Base-by-base conservation (phyloP, 805 yeast species). In the Monosporozyma siamensis region DNA sequence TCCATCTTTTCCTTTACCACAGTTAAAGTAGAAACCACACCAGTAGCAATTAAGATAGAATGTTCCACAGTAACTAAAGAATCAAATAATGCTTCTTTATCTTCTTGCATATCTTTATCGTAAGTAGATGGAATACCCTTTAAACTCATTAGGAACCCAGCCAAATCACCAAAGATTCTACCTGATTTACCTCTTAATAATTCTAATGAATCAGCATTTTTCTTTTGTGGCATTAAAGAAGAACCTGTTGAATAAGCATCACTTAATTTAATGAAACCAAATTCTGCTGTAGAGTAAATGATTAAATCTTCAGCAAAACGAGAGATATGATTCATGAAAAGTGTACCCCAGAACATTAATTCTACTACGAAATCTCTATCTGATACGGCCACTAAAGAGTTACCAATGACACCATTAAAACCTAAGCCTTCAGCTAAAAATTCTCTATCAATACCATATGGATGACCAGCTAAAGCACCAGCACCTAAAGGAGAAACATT, bases 181-280 rank as follows among this genome's bases (percentile, higher is more conserved):
- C 99, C 99, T 9, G 94, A 80, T 68, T 92, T 92, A 46, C 99
- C 99, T 66, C 99, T 78, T 59, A 94, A 74, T 48, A 92, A 74
- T 69, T 92, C 99, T 52, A 92, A 71, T 23, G 95, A 85, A 64
- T 92, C 99, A 3, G 98, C 96, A 68, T 92, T 92, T 67, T 92
- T 92, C 79, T 92, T 92, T 67, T 92, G 98, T 20, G 99, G 99
- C 99, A 92, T 92, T 60, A 92, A 74, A 22, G 96, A 87, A 6
- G 97, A 87, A 11, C 99, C 99, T 7, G 99, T 92, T 1, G 98
- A 92, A 67, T 92, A 92, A 21, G 98, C 97, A 62, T 92, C 99
- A 10, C 96, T 94, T 41, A 89, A 75, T 63, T 85, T 79, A 48
- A 92, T 72, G 61, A 94, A 92, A 4, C 95, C 95, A 70, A 92